Conservation (phyloP, 2,329 filamentous ascomycete species). For the Pseudogymnoascus destructans region DNA sequence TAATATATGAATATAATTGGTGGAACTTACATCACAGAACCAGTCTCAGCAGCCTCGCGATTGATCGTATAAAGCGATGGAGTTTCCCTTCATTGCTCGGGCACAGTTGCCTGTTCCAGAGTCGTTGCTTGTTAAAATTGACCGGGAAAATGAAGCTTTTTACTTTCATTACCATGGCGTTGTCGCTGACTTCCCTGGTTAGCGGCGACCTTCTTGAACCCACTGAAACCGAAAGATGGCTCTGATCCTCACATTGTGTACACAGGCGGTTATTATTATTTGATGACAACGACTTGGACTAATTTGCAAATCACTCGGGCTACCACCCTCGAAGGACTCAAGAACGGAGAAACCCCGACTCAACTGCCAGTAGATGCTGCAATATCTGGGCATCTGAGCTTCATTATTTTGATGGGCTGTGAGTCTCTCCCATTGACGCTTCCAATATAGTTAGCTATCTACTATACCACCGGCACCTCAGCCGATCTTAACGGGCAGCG, state of each 20-base stretch:
- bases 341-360: slow-evolving; percentile 35
- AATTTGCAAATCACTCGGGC: slow-evolving; percentile 42
- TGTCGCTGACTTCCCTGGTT: neutral
- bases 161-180: neutral
- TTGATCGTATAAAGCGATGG: neutral
- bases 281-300: slow-evolving; percentile 43
- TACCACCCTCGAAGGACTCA: slow-evolving; percentile 41
- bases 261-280: slow-evolving; percentile 41
- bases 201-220: slow-evolving; percentile 35
- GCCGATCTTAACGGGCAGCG: slow-evolving; percentile 37
- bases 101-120: neutral
- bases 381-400: slow-evolving; percentile 47
- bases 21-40: neutral
- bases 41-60: neutral
- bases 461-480: slow-evolving; percentile 39
- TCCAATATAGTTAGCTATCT: slow-evolving; percentile 27
- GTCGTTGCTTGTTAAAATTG: neutral
- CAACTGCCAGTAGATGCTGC: slow-evolving; percentile 34
- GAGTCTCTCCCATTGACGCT: neutral
- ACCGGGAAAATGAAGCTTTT: slow-evolving; percentile 1
- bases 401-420: slow-evolving; percentile 34
- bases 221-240: slow-evolving; percentile 36
- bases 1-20: slow-evolving; percentile 1
- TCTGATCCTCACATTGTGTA: slow-evolving; percentile 41
- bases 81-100: neutral